Evolutionary conservation across 2,329 filamentous ascomycete species (phyloP), one percentile per base, ranked within the genome.

Genomic region (Shiraia sp.): DNA sequence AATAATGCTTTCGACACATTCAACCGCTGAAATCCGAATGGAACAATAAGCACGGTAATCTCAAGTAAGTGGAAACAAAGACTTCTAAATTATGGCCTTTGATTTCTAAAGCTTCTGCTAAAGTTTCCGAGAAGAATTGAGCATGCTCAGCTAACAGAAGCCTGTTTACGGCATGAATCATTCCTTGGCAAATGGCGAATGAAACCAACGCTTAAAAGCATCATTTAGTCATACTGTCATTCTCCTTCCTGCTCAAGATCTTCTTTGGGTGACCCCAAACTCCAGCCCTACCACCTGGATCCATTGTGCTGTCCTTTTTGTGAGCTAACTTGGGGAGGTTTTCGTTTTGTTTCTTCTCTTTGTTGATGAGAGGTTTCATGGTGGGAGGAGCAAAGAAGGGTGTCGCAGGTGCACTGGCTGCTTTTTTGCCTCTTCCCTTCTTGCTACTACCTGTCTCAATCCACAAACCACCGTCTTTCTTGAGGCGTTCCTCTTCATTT

Each of bases 261-360:
- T 53, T 59, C 52, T 53, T 61, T 22, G 19, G 19, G 8, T 56
- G 56, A 7, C 54, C 56, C 57, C 57, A 61, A n/a, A 25, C 24
- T 3, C 57, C 57, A n/a, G 56, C 57, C 32, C 57, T 39, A 24
- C 57, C 56, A 16, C 51, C 44, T 12, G 24, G 6, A 31, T 59
- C 51, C 24, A 36, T 34, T 16, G 28, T 29, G 13, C 35, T 30
- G 6, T 49, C 41, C 14, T 45, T 57, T 30, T 45, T 47, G 22
- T 29, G 33, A 27, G 36, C 44, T 41, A 41, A 42, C 35, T 26
- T 40, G 13, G 29, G 12, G n/a, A 31, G 14, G 17, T 37, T 37
- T 15, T 42, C 42, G 6, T 31, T 47, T 22, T 40, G 41, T 39
- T 42, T 52, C 41, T 44, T 51, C 39, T 51, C 51, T 42, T 40